A percentile compares a stretch with the other conserved stretches of the same genome.
These are phyloP conservation scores for Inga laurina DNA, from an alignment of 306 rosid species.

Conservation along the genomic window DNA sequence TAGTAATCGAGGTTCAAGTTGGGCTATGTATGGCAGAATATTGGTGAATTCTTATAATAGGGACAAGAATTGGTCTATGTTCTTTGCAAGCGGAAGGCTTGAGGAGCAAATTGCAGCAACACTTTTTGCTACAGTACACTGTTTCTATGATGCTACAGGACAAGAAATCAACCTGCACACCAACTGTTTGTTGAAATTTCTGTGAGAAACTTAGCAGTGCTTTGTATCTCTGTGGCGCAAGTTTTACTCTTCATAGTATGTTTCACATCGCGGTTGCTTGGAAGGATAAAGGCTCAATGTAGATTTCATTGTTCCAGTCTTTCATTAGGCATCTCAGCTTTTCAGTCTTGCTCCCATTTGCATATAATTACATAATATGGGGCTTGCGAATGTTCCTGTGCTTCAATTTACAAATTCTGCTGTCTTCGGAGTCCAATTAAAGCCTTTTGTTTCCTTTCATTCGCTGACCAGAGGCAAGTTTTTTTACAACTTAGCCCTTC, in stretches of 20 bases:
- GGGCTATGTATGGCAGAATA: too few relatives aligned
- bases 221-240: not conserved
- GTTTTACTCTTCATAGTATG: not conserved
- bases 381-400: conserved; percentile 41
- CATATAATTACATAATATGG: conserved; percentile 35
- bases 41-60: too few relatives aligned
- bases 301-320: not conserved
- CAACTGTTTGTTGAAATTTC: conserved; percentile 33
- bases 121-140: too few relatives aligned
- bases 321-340: conserved; percentile 2
- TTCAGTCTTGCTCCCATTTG: not conserved
- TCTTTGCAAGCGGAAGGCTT: too few relatives aligned
- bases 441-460: conserved; percentile 41
- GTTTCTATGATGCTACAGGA: too few relatives aligned
- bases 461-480: conserved; percentile 54
- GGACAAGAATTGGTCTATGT: too few relatives aligned
- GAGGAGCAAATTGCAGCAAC: too few relatives aligned
- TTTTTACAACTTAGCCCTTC: not conserved
- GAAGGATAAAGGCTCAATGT: conserved; percentile 5
- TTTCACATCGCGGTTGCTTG: not conserved
- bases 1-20: too few relatives aligned
- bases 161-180: too few relatives aligned
- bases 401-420: conserved; percentile 44
- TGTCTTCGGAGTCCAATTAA: conserved; percentile 43
- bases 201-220: conserved; percentile 9